phyloP scores from a whole-genome alignment of 2,329 filamentous ascomycete species.

The Cladosporium austrohemisphaericum region DNA sequence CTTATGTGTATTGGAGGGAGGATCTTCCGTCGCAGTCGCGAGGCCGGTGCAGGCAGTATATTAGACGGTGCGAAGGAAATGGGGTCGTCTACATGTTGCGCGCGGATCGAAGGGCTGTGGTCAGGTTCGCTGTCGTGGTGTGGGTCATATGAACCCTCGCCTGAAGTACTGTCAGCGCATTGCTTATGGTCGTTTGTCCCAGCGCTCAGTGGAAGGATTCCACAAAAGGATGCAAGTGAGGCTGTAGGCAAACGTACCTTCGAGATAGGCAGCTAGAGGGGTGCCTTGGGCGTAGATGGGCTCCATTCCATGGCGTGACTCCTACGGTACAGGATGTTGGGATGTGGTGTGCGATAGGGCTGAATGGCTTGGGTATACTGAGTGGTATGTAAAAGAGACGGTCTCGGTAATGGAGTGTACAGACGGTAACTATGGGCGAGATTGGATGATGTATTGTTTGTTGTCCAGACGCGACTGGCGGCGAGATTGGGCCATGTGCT shows the following conservation, averaged over 20 bases:
- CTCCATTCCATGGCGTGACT: conserved; percentile 62
- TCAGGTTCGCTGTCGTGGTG: conserved; percentile 19
- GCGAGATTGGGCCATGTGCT: conserved; percentile 1
- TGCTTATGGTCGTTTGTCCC: not conserved
- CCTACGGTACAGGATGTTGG: not conserved
- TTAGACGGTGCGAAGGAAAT: conserved; percentile 13
- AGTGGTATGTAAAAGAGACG: not conserved
- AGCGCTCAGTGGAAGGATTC: not conserved
- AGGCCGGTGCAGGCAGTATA: not conserved
- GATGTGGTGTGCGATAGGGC: too few species aligned
- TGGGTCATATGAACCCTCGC: conserved; percentile 30
- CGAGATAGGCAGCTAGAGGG: conserved; percentile 82
- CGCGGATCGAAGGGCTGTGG: conserved; percentile 9
- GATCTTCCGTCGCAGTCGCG: conserved; percentile 9
- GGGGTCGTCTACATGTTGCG: not conserved
- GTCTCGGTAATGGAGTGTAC: not conserved
- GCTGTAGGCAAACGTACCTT: conserved; percentile 59
- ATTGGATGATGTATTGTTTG: not conserved
- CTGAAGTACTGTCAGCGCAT: conserved; percentile 20
- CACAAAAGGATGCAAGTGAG: not conserved
- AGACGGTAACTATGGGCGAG: not conserved
- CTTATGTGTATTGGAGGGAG: conserved; percentile 17
- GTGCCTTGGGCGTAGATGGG: conserved; percentile 80
- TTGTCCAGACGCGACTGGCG: not conserved
- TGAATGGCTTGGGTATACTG: too few species aligned